phyloP scores from a whole-genome alignment of 2,329 filamentous ascomycete species.

The Zymoseptoria tritici region DNA sequence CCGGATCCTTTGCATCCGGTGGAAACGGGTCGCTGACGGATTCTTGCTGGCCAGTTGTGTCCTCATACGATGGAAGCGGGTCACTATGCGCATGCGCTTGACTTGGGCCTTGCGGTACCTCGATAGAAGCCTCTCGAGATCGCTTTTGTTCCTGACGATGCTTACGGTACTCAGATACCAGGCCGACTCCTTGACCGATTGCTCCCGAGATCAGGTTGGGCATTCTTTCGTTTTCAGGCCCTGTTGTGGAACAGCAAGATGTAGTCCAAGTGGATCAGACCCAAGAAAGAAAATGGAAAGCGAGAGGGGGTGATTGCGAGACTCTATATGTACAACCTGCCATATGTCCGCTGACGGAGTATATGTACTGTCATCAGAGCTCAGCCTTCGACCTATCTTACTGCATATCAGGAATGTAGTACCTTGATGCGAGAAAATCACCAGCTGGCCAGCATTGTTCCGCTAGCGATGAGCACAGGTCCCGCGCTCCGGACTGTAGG shows the following conservation, averaged over 20 bases:
- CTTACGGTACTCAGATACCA: slow-evolving; percentile 24
- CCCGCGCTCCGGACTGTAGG: too few relatives aligned
- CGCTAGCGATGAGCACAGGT: too few relatives aligned
- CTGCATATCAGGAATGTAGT: background rate
- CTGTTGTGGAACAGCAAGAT: background rate
- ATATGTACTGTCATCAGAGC: background rate
- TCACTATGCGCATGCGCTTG: slow-evolving; percentile 1
- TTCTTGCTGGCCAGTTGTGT: background rate
- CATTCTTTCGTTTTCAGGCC: background rate
- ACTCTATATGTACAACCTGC: background rate
- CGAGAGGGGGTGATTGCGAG: background rate
- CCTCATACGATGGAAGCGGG: background rate
- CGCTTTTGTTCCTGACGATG: slow-evolving; percentile 21
- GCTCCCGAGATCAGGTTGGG: background rate
- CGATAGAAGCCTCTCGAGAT: slow-evolving; percentile 5
- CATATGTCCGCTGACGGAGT: background rate
- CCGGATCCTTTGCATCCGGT: background rate
- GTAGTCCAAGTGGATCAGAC: background rate
- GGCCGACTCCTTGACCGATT: slow-evolving; percentile 22
- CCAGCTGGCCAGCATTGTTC: too few relatives aligned
- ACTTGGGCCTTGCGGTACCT: background rate
- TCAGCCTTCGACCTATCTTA: background rate
- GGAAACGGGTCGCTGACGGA: background rate
- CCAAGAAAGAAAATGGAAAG: background rate
- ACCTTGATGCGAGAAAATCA: background rate